Base-by-base conservation (phyloP, 2,329 filamentous ascomycete species). In the Madurella mycetomatis region DNA sequence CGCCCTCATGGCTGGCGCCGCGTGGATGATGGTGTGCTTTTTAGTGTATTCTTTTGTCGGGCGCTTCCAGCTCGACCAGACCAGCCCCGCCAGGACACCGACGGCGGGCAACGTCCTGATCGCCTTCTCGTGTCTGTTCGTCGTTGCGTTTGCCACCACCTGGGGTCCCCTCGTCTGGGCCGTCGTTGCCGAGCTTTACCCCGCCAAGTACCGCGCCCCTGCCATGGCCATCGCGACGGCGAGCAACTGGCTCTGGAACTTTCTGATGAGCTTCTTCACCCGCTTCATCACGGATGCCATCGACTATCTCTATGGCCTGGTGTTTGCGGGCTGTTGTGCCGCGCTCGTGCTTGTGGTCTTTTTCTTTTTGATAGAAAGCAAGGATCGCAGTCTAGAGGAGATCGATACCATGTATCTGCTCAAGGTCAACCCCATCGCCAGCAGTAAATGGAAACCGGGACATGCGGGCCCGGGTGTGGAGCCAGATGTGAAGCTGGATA, bases 351-450 rank as follows among this genome's bases (percentile, higher is more conserved):
- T 83, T 0, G 69, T 90, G 12, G 85, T 91, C 31, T 92, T 86
- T 73, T 88, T 92, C 71, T 90, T 90, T 68, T 80, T 91, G 49
- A 83, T 87, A 53, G 88, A 92, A 67, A 84, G 81, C 44, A 84
- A 88, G 65, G 87, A 85, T 49, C 80, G 87, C 5, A 85, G 82
- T 0, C 76, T 92, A 1, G 88, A 92, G 71, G 87, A 92, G 68
- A 87, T 92, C 52, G 88, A 92, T 63, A 86, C 83, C 46, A 88
- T 88, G 85, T 91, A 90, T 60, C 75, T 88, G 37, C 74, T 85
- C 47, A 73, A 73, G 25, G 83, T 89, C 16, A 80, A 73, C 60
- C 84, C 86, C 0, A 82, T 62, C 42, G 57, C 41, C 19, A 64
- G 62, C 56, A 48, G 47, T 54, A 64, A 60, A 56, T 64, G 62